Evolutionary conservation across 2,329 filamentous ascomycete genomes (phyloP).

Genomic region (Penicillium paneum): DNA sequence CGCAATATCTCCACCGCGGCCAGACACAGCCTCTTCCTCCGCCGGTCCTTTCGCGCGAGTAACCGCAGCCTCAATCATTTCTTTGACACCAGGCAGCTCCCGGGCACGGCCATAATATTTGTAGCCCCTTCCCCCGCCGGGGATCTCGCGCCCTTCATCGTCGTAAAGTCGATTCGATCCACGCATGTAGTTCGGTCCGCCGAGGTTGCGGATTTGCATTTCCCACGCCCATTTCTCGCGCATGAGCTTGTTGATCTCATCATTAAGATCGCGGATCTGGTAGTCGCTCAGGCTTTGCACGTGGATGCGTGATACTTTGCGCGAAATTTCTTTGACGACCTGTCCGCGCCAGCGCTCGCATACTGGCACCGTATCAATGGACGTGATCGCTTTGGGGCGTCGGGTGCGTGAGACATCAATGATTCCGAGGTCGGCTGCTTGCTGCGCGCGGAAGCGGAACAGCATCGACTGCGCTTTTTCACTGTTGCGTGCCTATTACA

Average conservation of each 20-base stretch:
- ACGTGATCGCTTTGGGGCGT: slow-evolving; percentile 85
- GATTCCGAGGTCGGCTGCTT: slow-evolving; percentile 93
- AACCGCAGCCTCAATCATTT: slow-evolving; percentile 81
- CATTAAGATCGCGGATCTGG: slow-evolving; percentile 96
- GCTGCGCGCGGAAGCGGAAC: slow-evolving; percentile 97
- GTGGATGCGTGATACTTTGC: slow-evolving; percentile 95
- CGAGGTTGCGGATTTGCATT: slow-evolving; percentile 87
- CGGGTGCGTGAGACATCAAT: slow-evolving; percentile 88
- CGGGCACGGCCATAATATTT: slow-evolving; percentile 87
- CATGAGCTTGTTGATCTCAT: slow-evolving; percentile 99
- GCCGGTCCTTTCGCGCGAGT: slow-evolving; percentile 60
- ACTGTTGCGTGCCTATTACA: slow-evolving; percentile 78
- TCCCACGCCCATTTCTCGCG: slow-evolving; percentile 99
- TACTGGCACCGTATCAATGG: slow-evolving; percentile 74
- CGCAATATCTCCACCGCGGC: slow-evolving; percentile 42
- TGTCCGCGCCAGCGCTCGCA: slow-evolving; percentile 99
- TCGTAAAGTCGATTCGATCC: slow-evolving; percentile 68
- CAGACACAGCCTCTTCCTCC: slow-evolving; percentile 62
- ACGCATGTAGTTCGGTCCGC: slow-evolving; percentile 96
- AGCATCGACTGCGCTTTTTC: slow-evolving; percentile 99
- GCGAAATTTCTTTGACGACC: slow-evolving; percentile 92
- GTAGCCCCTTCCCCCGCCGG: slow-evolving; percentile 78
- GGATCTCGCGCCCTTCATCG: slow-evolving; percentile 68
- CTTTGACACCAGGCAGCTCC: slow-evolving; percentile 91
- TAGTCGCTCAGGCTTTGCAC: slow-evolving; percentile 88